Percentiles rank a stretch among this genome's conserved stretches.
phyloP scores from a whole-genome alignment of 2,329 filamentous ascomycete genomes.

The Aspergillus sp. region DNA sequence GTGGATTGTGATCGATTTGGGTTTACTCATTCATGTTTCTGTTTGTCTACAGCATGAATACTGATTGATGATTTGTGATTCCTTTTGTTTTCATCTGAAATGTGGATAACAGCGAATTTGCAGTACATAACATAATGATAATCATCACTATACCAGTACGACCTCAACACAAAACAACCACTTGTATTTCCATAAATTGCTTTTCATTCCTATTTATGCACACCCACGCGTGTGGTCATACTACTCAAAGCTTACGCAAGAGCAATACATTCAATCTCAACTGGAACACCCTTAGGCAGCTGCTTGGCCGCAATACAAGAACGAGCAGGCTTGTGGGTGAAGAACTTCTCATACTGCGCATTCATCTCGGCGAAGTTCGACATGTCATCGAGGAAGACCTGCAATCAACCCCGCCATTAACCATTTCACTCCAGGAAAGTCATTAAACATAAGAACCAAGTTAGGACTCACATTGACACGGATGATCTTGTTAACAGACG shows the following conservation, averaged over 20 bases:
- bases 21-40: conserved; percentile 8
- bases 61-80: conserved; percentile 4
- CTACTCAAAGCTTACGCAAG: conserved; percentile 39
- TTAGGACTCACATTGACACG: conserved; percentile 66
- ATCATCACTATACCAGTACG: background rate
- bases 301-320: conserved; percentile 64
- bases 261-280: conserved; percentile 67
- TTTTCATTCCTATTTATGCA: background rate
- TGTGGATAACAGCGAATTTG: conserved; percentile 5
- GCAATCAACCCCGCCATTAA: background rate
- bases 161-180: background rate
- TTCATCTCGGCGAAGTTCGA: conserved; percentile 81
- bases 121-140: conserved; percentile 1
- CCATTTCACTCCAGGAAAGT: background rate
- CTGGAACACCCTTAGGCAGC: conserved; percentile 63
- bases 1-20: conserved; percentile 18
- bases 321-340: conserved; percentile 62
- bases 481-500: conserved; percentile 74
- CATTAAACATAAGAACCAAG: background rate
- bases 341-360: conserved; percentile 69
- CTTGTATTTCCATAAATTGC: background rate
- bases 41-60: conserved; percentile 5
- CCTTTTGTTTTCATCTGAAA: background rate
- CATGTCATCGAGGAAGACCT: conserved; percentile 91
- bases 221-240: background rate